Conservation (phyloP, 176 grass and related monocot species). For the Phoenix dactylifera region DNA sequence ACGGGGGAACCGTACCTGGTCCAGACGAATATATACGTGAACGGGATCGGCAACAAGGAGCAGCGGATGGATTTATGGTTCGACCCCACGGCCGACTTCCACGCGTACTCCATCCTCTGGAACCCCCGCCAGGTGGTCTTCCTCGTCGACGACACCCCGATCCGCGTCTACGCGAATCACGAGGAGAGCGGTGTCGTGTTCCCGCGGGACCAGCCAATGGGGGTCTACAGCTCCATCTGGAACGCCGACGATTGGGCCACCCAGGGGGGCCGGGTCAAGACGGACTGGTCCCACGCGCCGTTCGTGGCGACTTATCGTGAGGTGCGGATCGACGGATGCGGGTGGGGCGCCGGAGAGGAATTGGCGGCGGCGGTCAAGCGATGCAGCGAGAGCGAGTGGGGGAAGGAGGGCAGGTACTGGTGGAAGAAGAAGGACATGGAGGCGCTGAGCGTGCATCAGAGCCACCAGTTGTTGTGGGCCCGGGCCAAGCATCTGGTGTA, state of each 20-base stretch:
- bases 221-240: slow-evolving; percentile 95
- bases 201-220: slow-evolving; percentile 73
- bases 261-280: slow-evolving; percentile 88
- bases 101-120: slow-evolving; percentile 57
- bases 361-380: slow-evolving; percentile 46
- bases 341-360: slow-evolving; percentile 32
- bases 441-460: slow-evolving; percentile 89
- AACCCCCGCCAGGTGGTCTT: slow-evolving; percentile 90
- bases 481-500: slow-evolving; percentile 91
- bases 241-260: slow-evolving; percentile 99
- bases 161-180: slow-evolving; percentile 77
- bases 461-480: slow-evolving; percentile 84
- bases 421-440: slow-evolving; percentile 99
- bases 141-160: slow-evolving; percentile 80
- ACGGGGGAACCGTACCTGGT: slow-evolving; percentile 89
- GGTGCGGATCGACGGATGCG: slow-evolving; percentile 70
- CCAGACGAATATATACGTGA: slow-evolving; percentile 96
- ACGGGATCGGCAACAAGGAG: slow-evolving; percentile 79
- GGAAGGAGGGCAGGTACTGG: slow-evolving; percentile 85
- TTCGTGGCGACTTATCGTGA: slow-evolving; percentile 65
- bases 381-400: slow-evolving; percentile 52
- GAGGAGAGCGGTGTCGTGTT: slow-evolving; percentile 22
- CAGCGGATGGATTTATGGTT: slow-evolving; percentile 98
- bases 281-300: slow-evolving; percentile 93
- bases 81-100: slow-evolving; percentile 65